Percentiles rank a stretch among this genome's conserved stretches.
Conservation (phyloP, 352 stramenopile species). For the Globisporangium paddicum region DNA sequence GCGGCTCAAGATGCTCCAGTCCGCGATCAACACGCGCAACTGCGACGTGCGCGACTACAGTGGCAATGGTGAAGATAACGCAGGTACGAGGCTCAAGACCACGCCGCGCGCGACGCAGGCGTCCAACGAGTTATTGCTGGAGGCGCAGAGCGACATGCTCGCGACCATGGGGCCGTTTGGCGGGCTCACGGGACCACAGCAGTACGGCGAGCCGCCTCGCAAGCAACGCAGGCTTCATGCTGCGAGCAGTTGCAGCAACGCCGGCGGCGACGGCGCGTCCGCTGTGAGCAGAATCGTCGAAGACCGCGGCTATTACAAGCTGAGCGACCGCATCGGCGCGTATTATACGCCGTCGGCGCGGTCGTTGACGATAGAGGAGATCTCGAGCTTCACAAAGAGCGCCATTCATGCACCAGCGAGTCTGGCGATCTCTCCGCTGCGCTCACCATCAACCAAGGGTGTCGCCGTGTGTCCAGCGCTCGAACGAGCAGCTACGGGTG, state of each 20-base stretch:
- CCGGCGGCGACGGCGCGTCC: background rate
- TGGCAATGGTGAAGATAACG: background rate
- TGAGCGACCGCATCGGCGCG: slow-evolving; percentile 77
- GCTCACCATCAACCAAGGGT: slow-evolving; percentile 32
- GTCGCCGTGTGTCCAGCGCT: slow-evolving; percentile 55
- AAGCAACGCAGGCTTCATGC: slow-evolving; percentile 33
- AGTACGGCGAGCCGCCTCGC: slow-evolving; percentile 14
- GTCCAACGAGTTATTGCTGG: slow-evolving; percentile 13
- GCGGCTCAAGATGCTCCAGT: slow-evolving; percentile 80
- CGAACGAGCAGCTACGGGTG: slow-evolving; percentile 21
- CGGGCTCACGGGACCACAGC: slow-evolving; percentile 41
- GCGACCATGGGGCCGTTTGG: slow-evolving; percentile 71
- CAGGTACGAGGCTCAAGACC: background rate
- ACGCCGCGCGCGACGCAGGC: slow-evolving; percentile 10
- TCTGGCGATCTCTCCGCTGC: slow-evolving; percentile 27
- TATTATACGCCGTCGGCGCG: slow-evolving; percentile 70
- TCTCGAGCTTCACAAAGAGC: slow-evolving; percentile 57
- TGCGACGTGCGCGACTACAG: slow-evolving; percentile 54
- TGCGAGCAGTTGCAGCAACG: background rate
- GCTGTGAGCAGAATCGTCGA: slow-evolving; percentile 26
- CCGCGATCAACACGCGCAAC: slow-evolving; percentile 74
- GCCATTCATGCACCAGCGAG: slow-evolving; percentile 44
- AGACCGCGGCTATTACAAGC: slow-evolving; percentile 67
- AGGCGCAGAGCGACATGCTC: slow-evolving; percentile 43
- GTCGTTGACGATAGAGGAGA: slow-evolving; percentile 59